These are phyloP conservation scores for Quercus tomentella DNA, from an alignment of 331 rosid species.

Conservation along the genomic window DNA sequence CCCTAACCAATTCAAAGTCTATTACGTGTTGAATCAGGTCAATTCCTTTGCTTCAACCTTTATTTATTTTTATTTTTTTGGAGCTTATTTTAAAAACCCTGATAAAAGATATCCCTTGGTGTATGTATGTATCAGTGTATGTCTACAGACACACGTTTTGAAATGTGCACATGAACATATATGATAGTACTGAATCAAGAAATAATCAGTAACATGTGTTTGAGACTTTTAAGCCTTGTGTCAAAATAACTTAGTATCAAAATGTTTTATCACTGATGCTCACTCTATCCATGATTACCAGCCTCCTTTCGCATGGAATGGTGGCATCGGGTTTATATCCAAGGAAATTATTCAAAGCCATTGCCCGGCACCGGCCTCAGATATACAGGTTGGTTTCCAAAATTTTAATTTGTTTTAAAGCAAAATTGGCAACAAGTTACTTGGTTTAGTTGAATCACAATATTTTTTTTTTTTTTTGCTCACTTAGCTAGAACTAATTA, in stretches of 20 bases:
- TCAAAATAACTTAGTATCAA: neutral
- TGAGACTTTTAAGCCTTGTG: neutral
- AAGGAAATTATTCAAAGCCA: constrained; percentile 36
- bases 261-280: neutral
- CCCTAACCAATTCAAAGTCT: constrained; percentile 31
- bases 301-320: constrained; percentile 49
- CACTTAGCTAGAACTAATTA: neutral
- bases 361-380: constrained; percentile 38
- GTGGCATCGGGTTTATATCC: constrained; percentile 35
- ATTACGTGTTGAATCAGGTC: constrained; percentile 46
- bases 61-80: neutral
- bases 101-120: neutral
- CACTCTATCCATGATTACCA: constrained; percentile 10
- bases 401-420: neutral
- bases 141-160: neutral
- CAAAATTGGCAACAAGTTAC: neutral
- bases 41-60: neutral
- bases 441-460: neutral
- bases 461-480: no score
- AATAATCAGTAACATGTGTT: neutral
- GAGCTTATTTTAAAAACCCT: neutral
- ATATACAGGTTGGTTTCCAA: constrained; percentile 32
- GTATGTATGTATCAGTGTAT: neutral
- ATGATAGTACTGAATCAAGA: no score
- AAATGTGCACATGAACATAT: neutral